Evolutionary conservation across 148 eudicot species (phyloP), one percentile per base, ranked within the genome.

Genomic region (Chenopodium suecicum): DNA sequence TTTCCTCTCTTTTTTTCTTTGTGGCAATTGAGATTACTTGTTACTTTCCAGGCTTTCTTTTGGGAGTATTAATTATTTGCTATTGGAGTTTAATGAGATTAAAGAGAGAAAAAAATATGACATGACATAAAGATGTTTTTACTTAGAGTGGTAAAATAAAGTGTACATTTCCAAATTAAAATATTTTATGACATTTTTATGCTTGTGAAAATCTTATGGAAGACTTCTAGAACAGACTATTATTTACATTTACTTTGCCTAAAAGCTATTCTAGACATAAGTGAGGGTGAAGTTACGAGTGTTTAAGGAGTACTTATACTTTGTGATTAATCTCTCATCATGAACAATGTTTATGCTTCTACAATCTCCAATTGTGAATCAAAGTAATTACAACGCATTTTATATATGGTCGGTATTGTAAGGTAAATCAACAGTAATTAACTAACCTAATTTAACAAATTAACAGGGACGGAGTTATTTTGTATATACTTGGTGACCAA

Each of bases 101-200:
- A 79, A 79, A 54, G 46, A 72, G n/a, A 41, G 27, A 19, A 60
- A 80, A 74, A 41, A 84, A 69, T 70, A 74, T 80, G 86, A 84
- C 50, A 80, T 44, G 86, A 84, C 83, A 84, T 80, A 84, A 84
- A 80, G 83, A 80, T 84, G 80, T 80, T 84, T 73, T 79, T 75
- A 75, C 80, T 78, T 32, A 56, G 37, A 46, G 12, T 17, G 75
- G 77, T 84, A 60, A 79, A 41, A 41, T 41, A 41, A 75, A 84
- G 71, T 80, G 13, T 70, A 44, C 13, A 69, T 31, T 31, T n/a
- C 31, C 41, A 70, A 2, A 68, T 34, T 60, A 75, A 75, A 79
- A 14, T 13, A 19, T 47, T 80, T 62, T 70, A 46, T 80, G 76
- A 44, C 70, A 37, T 37, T 70, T 56, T 62, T 50, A 66, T 78